These are phyloP conservation scores for Trichosporon sp. DNA, from an alignment of 1,284 basidiomycete genomes.

Conservation along the genomic window DNA sequence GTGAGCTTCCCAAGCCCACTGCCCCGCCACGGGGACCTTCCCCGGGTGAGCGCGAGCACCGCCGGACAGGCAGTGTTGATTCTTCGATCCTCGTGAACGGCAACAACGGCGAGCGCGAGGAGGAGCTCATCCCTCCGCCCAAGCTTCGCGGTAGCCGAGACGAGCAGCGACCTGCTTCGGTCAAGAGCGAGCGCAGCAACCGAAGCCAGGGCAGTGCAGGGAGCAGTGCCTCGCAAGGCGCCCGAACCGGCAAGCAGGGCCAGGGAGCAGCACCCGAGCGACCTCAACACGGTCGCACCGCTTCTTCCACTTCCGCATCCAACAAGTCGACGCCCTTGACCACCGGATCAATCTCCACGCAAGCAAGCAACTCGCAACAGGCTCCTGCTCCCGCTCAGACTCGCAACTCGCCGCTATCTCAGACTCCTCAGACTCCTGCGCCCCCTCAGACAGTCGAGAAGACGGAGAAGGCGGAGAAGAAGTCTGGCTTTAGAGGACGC, in stretches of 20 bases:
- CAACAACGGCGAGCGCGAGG: conserved; percentile 3
- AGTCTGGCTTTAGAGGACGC: conserved; percentile 56
- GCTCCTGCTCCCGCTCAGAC: conserved; percentile 22
- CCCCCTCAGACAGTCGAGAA: neutral
- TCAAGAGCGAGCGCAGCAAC: conserved; percentile 13
- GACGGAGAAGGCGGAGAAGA: conserved; percentile 47
- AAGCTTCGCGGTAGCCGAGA: conserved; percentile 6
- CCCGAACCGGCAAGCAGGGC: neutral
- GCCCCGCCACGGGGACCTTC: neutral
- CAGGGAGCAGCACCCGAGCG: neutral
- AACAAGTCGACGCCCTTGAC: conserved; percentile 26
- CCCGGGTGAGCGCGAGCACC: conserved; percentile 3
- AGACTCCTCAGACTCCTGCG: conserved; percentile 21
- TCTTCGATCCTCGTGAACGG: neutral
- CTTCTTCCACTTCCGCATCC: conserved; percentile 2
- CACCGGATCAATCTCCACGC: conserved; percentile 34
- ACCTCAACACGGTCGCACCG: conserved; percentile 4
- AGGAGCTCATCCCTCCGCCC: conserved; percentile 18
- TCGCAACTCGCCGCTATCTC: conserved; percentile 29
- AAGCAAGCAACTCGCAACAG: conserved; percentile 5
- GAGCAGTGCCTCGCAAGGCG: neutral
- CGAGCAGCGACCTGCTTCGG: conserved; percentile 11
- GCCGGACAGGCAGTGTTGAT: neutral
- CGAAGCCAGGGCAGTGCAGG: conserved; percentile 7
- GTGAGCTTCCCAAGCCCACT: neutral